Base-by-base conservation (phyloP, 768 basidiomycete genomes). In the Lactarius deliciosus region DNA sequence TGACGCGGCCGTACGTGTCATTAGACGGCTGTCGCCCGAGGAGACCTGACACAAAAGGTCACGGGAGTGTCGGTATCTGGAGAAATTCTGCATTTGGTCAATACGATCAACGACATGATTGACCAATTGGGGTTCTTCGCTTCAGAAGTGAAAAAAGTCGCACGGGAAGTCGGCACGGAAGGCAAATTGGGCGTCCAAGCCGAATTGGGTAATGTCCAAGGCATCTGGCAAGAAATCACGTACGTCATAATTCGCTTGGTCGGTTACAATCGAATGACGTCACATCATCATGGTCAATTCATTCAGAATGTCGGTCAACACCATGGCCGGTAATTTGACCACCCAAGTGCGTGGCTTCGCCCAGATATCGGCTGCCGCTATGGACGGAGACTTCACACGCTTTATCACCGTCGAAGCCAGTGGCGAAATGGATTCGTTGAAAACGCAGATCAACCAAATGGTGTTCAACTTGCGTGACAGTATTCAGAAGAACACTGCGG, bases 211-310 rank as follows among this genome's bases (percentile, higher is more conserved):
- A 93, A 95, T 64, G 92, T 98, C 7, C 94, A 98, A 74, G 97
- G 97, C 45, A 96, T 94, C 40, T 99, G 97, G 97, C 92, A 96
- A 73, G 95, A 96, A 76, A 98, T 99, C 76, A 98, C 96, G 92
- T 95, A 75, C 64, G 92, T 83, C 22, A 57, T 18, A 45, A 34
- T 28, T 18, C 8, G 22, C 56, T 28, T 32, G 8, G 18, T 20
- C 34, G 25, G 22, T 28, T 11, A 5, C 50, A 25, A 16, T 32
- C 47, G 38, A 74, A 78, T 60, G 59, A 76, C 72, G 20, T 36
- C 63, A 28, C 1, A 20, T 54, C 41, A 43, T 20, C 20, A 43
- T 8, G 20, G 20, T 45, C 38, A 15, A 15, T 40, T 40, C 58
- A 13, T 41, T 4, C 71, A 96, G 94, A 18, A 84, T 94, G 73